Percentiles rank a stretch among this genome's conserved stretches.
These are phyloP conservation scores for Ogataea corticis DNA, from an alignment of 805 yeast species.

Conservation along the genomic window DNA sequence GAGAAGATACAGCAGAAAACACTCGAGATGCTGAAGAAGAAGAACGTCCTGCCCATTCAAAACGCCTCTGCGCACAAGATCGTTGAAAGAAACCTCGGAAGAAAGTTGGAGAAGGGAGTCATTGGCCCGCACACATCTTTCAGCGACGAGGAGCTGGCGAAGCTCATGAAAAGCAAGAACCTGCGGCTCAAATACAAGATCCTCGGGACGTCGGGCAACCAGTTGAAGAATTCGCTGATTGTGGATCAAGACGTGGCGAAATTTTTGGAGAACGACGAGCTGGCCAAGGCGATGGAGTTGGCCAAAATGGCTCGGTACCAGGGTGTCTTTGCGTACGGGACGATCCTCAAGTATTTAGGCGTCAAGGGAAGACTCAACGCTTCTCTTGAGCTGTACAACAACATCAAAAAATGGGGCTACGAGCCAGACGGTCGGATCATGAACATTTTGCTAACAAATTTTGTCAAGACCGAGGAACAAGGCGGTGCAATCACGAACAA, in stretches of 20 bases:
- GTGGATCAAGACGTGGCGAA: slow-evolving; percentile 55
- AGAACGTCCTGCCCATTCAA: slow-evolving; percentile 26
- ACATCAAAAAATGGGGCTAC: slow-evolving; percentile 64
- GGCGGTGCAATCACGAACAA: slow-evolving; percentile 30
- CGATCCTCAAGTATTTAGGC: slow-evolving; percentile 53
- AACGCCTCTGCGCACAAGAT: slow-evolving; percentile 31
- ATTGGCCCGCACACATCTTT: slow-evolving; percentile 29
- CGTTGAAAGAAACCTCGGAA: slow-evolving; percentile 22
- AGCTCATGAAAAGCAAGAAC: slow-evolving; percentile 32
- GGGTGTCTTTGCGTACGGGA: slow-evolving; percentile 64
- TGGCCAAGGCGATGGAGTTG: slow-evolving; percentile 47
- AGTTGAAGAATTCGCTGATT: slow-evolving; percentile 55
- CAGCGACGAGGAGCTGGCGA: slow-evolving; percentile 27
- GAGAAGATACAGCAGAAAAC: slow-evolving; percentile 5
- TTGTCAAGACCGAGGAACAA: slow-evolving; percentile 33
- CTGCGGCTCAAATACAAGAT: slow-evolving; percentile 50
- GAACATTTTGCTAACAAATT: slow-evolving; percentile 48
- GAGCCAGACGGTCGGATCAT: slow-evolving; percentile 49
- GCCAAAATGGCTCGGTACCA: slow-evolving; percentile 32
- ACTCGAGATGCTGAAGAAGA: slow-evolving; percentile 14
- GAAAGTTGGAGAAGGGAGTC: slow-evolving; percentile 17
- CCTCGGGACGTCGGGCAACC: slow-evolving; percentile 59
- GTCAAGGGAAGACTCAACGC: slow-evolving; percentile 42
- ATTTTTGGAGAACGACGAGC: slow-evolving; percentile 50
- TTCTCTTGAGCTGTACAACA: slow-evolving; percentile 51